These are phyloP conservation scores for Thelephora terrestris DNA, from an alignment of 1,284 basidiomycete species.

Conservation along the genomic window DNA sequence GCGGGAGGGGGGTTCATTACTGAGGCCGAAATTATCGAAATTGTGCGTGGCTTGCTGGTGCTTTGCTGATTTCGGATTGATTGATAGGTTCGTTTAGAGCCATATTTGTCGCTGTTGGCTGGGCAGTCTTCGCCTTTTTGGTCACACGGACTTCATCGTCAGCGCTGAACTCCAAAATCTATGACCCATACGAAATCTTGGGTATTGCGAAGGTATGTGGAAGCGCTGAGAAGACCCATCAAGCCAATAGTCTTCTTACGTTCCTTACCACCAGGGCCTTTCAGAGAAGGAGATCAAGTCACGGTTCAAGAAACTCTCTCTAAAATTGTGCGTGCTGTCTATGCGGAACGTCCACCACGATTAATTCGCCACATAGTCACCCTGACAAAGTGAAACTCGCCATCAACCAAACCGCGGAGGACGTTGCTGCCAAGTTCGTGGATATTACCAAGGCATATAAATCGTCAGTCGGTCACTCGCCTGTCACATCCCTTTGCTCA, in stretches of 20 bases:
- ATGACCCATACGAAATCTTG: constrained; percentile 93
- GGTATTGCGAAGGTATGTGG: constrained; percentile 60
- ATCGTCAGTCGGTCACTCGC: constrained; percentile 42
- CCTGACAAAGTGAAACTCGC: constrained; percentile 91
- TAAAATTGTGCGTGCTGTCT: constrained; percentile 56
- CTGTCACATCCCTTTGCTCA: neutral
- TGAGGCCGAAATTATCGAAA: constrained; percentile 17
- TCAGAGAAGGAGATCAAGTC: constrained; percentile 93
- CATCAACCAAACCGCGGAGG: constrained; percentile 81
- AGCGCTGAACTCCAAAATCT: constrained; percentile 60
- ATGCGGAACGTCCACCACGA: neutral
- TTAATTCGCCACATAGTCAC: constrained; percentile 48
- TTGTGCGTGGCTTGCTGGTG: constrained; percentile 16
- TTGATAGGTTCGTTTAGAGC: constrained; percentile 25
- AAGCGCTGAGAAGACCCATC: neutral
- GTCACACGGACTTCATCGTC: constrained; percentile 56
- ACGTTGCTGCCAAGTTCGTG: constrained; percentile 85
- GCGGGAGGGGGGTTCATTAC: constrained; percentile 33
- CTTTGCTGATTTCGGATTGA: neutral
- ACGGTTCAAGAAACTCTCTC: constrained; percentile 91
- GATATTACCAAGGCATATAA: constrained; percentile 98
- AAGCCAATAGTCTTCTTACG: neutral
- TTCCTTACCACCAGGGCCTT: constrained; percentile 32
- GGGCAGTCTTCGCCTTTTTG: constrained; percentile 65
- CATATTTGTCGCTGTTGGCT: constrained; percentile 59